Evolutionary conservation across 306 rosid genomes (phyloP), one percentile per base, ranked within the genome.

Genomic region (Inga leiocalycina): DNA sequence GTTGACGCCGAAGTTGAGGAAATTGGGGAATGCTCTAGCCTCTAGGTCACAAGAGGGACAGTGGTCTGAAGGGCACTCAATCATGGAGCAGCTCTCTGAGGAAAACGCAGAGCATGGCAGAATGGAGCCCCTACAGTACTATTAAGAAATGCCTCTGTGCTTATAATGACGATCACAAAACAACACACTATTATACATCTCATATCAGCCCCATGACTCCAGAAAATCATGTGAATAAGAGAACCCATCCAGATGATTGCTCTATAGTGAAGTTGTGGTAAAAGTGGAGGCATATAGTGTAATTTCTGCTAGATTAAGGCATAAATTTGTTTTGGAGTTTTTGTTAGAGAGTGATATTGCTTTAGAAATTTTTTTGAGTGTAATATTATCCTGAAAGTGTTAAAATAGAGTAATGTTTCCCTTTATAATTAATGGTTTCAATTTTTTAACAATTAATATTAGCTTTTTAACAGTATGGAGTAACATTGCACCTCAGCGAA

Each of bases 301-400:
- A 39, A 39, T 39, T 39, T 39, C 1, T 37, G 5, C 0, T 37
- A 1, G 5, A 1, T 37, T 0, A 37, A 37, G 0, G 0, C 0
- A 0, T 37, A 37, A 37, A 5, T 37, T 5, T 37, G 0, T 4
- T 0, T 35, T 4, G 1, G 5, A 35, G 6, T 35, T 35, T 35
- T 35, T 6, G 6, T 0, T 35, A 4, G 5, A 35, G 3, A 35
- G 30, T 27, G 0, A 27, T 27, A 1, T 27, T 27, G 30, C 0
- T 3, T 32, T 32, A 32, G 3, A 32, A 2, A 3, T 32, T 32
- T 32, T 32, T 32, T 32, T 32, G 1, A 0, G 3, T 32, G 0
- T 5, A 37, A 37, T 37, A 0, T 37, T 37, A 5, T 35, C 41
- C 0, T 37, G 1, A 0, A 39, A 39, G 43, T 39, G 1, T 6